phyloP scores from a whole-genome alignment of 2,329 filamentous ascomycete species.

The Colletotrichum sp. region DNA sequence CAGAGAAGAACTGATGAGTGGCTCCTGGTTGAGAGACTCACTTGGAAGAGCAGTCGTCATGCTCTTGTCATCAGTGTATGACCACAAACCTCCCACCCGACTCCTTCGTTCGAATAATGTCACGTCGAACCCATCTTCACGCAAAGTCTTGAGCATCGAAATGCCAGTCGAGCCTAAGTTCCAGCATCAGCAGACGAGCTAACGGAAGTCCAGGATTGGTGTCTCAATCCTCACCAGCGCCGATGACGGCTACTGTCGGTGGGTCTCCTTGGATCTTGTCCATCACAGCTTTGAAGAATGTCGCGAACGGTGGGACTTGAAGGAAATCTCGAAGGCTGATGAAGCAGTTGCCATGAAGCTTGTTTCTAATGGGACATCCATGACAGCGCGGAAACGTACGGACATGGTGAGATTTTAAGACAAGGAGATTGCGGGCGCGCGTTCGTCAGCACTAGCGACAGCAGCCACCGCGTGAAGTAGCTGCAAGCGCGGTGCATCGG shows the following conservation, averaged over 20 bases:
- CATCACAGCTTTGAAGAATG: background rate
- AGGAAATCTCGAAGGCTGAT: background rate
- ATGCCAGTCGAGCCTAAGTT: slow-evolving; percentile 30
- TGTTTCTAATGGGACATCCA: background rate
- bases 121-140: slow-evolving; percentile 48
- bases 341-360: background rate
- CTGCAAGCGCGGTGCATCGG: background rate
- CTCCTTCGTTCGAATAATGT: slow-evolving; percentile 42
- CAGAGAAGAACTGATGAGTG: background rate
- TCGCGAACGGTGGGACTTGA: background rate
- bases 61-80: slow-evolving; percentile 38
- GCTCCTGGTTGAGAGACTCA: slow-evolving; percentile 20
- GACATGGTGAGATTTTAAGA: background rate
- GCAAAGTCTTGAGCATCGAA: slow-evolving; percentile 42
- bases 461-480: background rate
- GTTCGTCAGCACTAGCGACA: background rate
- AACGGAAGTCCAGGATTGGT: background rate
- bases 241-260: slow-evolving; percentile 27
- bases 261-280: slow-evolving; percentile 28
- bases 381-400: background rate
- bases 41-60: slow-evolving; percentile 38
- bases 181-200: background rate
- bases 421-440: background rate
- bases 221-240: slow-evolving; percentile 20
- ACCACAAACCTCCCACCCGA: slow-evolving; percentile 49